These are phyloP conservation scores for Pseudocercospora cruenta DNA, from an alignment of 2,329 filamentous ascomycete species.

Conservation along the genomic window DNA sequence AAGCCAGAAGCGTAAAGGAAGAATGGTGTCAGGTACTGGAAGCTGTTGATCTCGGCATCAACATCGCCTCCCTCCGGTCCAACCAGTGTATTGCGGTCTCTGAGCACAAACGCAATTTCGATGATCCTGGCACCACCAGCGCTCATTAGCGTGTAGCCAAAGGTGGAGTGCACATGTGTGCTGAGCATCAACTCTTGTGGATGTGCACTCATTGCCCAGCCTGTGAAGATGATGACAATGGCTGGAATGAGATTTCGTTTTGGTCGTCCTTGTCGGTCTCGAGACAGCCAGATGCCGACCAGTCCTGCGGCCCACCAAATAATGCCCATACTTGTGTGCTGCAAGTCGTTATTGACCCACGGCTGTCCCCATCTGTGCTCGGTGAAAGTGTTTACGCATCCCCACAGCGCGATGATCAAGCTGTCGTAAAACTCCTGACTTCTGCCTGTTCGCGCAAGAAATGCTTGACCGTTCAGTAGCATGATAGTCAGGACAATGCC, in stretches of 20 bases:
- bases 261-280: conserved; percentile 78
- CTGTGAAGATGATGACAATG: conserved; percentile 87
- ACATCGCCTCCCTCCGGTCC: conserved; percentile 35
- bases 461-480: conserved; percentile 83
- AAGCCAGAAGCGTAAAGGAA: conserved; percentile 90
- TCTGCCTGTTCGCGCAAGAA: conserved; percentile 78
- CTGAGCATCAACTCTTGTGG: conserved; percentile 83
- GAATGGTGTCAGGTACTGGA: conserved; percentile 43
- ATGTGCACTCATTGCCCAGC: conserved; percentile 93
- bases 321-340: conserved; percentile 99
- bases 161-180: conserved; percentile 83
- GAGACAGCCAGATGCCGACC: conserved; percentile 88
- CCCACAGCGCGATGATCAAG: conserved; percentile 88
- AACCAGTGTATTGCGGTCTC: conserved; percentile 60
- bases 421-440: conserved; percentile 98
- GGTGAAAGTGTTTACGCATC: conserved; percentile 96
- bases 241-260: conserved; percentile 92
- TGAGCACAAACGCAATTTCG: conserved; percentile 86
- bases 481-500: conserved; percentile 85
- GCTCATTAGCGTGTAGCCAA: conserved; percentile 94
- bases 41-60: conserved; percentile 56
- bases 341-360: conserved; percentile 93
- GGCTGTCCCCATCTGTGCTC: conserved; percentile 89
- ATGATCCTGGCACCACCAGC: conserved; percentile 83
- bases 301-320: conserved; percentile 97